phyloP scores from a whole-genome alignment of 2,329 filamentous ascomycete species.

The Aspergillus sp. region DNA sequence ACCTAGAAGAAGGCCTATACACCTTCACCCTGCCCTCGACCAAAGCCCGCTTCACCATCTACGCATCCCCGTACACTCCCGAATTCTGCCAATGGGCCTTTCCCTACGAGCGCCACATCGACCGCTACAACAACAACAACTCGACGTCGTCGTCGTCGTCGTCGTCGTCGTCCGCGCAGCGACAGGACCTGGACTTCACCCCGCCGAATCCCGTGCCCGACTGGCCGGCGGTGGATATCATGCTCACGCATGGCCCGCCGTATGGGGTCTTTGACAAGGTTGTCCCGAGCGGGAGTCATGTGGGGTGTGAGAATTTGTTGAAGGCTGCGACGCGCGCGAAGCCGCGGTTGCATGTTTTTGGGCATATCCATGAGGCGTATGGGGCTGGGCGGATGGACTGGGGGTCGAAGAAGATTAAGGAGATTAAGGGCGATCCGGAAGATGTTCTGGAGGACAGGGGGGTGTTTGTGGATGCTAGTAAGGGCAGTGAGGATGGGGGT shows the following conservation, averaged over 20 bases:
- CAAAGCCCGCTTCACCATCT: constrained; percentile 45
- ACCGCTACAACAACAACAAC: constrained; percentile 52
- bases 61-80: constrained; percentile 46
- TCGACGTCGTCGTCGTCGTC: no score
- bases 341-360: constrained; percentile 53
- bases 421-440: constrained; percentile 17
- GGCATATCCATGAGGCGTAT: constrained; percentile 53
- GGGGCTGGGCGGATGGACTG: constrained; percentile 35
- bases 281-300: constrained; percentile 23
- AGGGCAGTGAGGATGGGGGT: no score
- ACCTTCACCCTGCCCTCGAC: constrained; percentile 36
- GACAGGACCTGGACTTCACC: no score
- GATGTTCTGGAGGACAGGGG: constrained; percentile 24
- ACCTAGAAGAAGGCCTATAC: constrained; percentile 48
- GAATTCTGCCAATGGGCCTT: constrained; percentile 52
- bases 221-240: constrained; percentile 43
- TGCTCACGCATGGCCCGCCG: constrained; percentile 56
- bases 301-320: constrained; percentile 50
- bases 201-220: constrained; percentile 37
- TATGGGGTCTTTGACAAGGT: constrained; percentile 42
- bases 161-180: no score
- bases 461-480: constrained; percentile 29
- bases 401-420: constrained; percentile 10
- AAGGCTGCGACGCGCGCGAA: constrained; percentile 43
- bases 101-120: constrained; percentile 42